These are phyloP conservation scores for Blakeslea trispora DNA, from an alignment of 371 early-diverging fungal genomes.

Conservation along the genomic window DNA sequence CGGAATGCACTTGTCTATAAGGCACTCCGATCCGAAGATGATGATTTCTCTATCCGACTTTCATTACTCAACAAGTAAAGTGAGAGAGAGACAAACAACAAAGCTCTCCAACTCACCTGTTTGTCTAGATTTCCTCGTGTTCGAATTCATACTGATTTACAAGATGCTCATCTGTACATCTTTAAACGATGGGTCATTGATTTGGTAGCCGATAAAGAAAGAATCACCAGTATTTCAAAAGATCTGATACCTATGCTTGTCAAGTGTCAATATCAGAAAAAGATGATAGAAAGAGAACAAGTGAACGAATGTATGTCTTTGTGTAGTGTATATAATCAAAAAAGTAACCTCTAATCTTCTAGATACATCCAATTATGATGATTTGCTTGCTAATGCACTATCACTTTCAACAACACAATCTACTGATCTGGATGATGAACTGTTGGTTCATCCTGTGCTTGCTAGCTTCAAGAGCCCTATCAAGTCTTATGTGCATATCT, in stretches of 20 bases:
- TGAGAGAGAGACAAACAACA: neutral
- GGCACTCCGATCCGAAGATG: conserved; percentile 54
- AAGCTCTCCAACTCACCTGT: neutral
- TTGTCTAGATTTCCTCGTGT: conserved; percentile 72
- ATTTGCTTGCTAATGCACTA: conserved; percentile 46
- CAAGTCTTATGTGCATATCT: conserved; percentile 48
- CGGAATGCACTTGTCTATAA: conserved; percentile 76
- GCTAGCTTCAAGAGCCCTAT: conserved; percentile 49
- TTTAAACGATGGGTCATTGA: conserved; percentile 91
- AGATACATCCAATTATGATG: conserved; percentile 38
- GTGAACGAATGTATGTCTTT: conserved; percentile 60
- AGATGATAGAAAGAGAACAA: conserved; percentile 66
- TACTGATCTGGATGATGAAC: conserved; percentile 33
- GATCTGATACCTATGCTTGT: conserved; percentile 87
- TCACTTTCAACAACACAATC: conserved; percentile 50
- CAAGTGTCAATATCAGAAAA: conserved; percentile 73
- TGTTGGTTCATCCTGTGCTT: conserved; percentile 28
- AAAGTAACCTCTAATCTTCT: no score
- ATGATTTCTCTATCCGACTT: conserved; percentile 76
- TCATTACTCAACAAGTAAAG: conserved; percentile 65
- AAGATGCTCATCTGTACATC: conserved; percentile 90
- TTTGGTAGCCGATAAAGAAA: conserved; percentile 66
- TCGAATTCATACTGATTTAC: conserved; percentile 70
- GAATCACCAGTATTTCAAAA: conserved; percentile 75
- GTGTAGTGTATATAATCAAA: no score